A percentile compares a stretch with the other conserved stretches of the same genome.
Evolutionary conservation across 2,329 filamentous ascomycete species (phyloP).

Genomic region (Elsinoe fawcettii): DNA sequence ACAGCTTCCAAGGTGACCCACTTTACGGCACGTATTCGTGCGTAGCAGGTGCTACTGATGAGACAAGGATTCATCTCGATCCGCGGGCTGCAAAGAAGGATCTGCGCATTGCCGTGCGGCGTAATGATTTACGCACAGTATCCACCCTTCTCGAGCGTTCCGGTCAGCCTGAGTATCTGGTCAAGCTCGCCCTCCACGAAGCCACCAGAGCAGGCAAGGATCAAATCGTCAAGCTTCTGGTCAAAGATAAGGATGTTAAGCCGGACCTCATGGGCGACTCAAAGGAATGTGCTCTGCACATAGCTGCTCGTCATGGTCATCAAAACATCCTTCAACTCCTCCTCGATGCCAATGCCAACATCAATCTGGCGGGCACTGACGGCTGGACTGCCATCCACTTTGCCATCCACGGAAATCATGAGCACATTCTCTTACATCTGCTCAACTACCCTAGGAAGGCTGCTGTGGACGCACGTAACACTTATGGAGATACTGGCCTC

Average conservation of each 20-base stretch:
- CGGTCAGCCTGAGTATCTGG: neutral
- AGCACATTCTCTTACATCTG: neutral
- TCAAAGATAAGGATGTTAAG: slow-evolving; percentile 6
- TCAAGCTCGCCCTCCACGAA: slow-evolving; percentile 1
- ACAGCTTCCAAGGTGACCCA: slow-evolving; percentile 3
- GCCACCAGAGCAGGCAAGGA: neutral
- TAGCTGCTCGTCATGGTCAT: slow-evolving; percentile 14
- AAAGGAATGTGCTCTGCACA: slow-evolving; percentile 1
- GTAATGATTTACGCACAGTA: neutral
- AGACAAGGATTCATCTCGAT: slow-evolving; percentile 5
- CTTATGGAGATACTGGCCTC: slow-evolving; percentile 9
- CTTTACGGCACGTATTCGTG: neutral
- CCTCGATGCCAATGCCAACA: slow-evolving; percentile 15
- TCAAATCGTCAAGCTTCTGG: slow-evolving; percentile 4
- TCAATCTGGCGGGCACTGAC: slow-evolving; percentile 6
- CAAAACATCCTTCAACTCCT: slow-evolving; percentile 13
- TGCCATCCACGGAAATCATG: slow-evolving; percentile 1
- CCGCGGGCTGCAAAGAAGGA: neutral
- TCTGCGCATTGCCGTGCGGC: neutral
- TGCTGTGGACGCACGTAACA: neutral
- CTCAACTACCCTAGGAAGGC: neutral
- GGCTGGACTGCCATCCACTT: slow-evolving; percentile 14
- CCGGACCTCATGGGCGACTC: slow-evolving; percentile 2
- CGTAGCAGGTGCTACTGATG: neutral
- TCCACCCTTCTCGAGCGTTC: slow-evolving; percentile 4